Evolutionary conservation across 2,329 filamentous ascomycete species (phyloP).

Genomic region (Fusarium avenaceum): DNA sequence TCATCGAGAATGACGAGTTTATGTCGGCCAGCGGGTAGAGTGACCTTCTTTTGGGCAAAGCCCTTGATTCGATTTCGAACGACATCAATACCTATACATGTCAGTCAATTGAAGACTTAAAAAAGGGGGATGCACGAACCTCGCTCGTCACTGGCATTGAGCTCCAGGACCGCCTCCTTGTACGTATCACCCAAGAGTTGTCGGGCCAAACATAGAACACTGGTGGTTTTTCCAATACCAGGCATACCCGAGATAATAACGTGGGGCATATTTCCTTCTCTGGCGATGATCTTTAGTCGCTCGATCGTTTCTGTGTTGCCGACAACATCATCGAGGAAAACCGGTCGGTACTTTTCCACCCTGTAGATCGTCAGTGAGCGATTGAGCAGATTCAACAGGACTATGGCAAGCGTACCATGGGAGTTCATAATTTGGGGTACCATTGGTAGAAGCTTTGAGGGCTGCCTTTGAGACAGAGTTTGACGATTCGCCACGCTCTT

Average conservation of each 20-base stretch:
- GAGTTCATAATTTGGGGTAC: slow-evolving; percentile 75
- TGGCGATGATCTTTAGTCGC: slow-evolving; percentile 96
- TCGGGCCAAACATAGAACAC: slow-evolving; percentile 90
- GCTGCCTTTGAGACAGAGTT: slow-evolving; percentile 70
- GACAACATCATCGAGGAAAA: slow-evolving; percentile 96
- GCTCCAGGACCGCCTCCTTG: slow-evolving; percentile 95
- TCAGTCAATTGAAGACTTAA: neutral
- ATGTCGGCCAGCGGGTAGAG: slow-evolving; percentile 87
- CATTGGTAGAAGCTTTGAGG: slow-evolving; percentile 64
- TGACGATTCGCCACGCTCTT: slow-evolving; percentile 72
- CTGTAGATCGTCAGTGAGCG: slow-evolving; percentile 62
- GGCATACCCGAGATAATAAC: slow-evolving; percentile 99
- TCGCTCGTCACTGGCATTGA: slow-evolving; percentile 96
- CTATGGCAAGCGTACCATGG: slow-evolving; percentile 72
- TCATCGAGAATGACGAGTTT: slow-evolving; percentile 98
- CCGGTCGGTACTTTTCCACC: slow-evolving; percentile 98
- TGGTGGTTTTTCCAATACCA: slow-evolving; percentile 98
- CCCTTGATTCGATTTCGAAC: slow-evolving; percentile 98
- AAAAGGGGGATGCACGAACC: slow-evolving; percentile 60
- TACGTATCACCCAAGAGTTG: slow-evolving; percentile 93
- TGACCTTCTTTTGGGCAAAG: slow-evolving; percentile 99
- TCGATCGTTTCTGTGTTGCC: slow-evolving; percentile 98
- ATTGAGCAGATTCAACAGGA: slow-evolving; percentile 2
- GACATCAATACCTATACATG: slow-evolving; percentile 83
- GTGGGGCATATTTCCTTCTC: slow-evolving; percentile 99